Conservation (phyloP, 2,329 filamentous ascomycete genomes). For the Fusarium sambucinum region DNA sequence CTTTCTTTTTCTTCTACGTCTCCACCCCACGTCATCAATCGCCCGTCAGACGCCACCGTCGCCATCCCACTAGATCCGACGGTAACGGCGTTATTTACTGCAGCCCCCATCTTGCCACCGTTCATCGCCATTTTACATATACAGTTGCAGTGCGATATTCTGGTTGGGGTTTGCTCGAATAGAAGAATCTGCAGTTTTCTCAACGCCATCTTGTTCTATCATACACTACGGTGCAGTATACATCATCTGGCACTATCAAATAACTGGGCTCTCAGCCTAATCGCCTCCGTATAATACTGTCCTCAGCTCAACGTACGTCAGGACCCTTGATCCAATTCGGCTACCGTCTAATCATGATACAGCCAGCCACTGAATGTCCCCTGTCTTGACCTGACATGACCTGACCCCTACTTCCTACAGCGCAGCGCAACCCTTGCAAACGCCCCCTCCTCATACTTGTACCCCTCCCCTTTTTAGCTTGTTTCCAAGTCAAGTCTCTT, state of each 20-base stretch:
- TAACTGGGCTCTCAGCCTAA: background rate
- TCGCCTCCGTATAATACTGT: constrained; percentile 1
- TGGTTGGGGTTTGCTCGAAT: background rate
- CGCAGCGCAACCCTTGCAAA: constrained; percentile 10
- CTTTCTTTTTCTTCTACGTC: constrained; percentile 10
- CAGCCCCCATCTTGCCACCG: constrained; percentile 30
- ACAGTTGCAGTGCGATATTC: background rate
- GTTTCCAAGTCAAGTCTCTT: constrained; percentile 42
- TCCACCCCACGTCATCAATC: constrained; percentile 42
- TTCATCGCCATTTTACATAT: constrained; percentile 22
- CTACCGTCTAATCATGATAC: constrained; percentile 24
- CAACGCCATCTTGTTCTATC: background rate
- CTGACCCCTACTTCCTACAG: constrained; percentile 1
- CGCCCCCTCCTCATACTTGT: constrained; percentile 10
- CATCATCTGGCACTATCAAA: background rate
- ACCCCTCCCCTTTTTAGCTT: constrained; percentile 40
- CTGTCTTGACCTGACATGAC: background rate
- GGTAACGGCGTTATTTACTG: constrained; percentile 31
- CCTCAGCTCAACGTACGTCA: constrained; percentile 10
- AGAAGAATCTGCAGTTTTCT: background rate
- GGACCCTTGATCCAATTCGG: constrained; percentile 23
- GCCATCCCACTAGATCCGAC: constrained; percentile 34
- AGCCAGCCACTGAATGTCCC: constrained; percentile 11
- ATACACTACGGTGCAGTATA: background rate
- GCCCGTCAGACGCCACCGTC: constrained; percentile 43